These are phyloP conservation scores for Cordia subcordata DNA, from an alignment of 257 asterid genomes.

Conservation along the genomic window DNA sequence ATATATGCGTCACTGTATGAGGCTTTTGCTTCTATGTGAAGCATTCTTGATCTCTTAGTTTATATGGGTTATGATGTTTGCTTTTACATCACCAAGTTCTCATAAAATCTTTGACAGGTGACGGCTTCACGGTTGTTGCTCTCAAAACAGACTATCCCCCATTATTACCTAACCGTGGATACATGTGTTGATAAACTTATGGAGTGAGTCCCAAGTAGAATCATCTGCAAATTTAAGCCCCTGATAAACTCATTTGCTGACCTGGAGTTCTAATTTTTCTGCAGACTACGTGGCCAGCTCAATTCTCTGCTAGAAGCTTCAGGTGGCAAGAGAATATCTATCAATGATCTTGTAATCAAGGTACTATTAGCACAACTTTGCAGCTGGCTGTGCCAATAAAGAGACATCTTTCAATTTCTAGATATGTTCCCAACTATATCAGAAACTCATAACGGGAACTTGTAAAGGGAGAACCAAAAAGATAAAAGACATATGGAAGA, in stretches of 20 bases:
- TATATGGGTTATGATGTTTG: not conserved
- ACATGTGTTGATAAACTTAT: slow-evolving; percentile 93
- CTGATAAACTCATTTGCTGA: slow-evolving; percentile 12
- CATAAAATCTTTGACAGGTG: slow-evolving; percentile 42
- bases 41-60: not conserved
- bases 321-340: slow-evolving; percentile 87
- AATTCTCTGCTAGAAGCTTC: slow-evolving; percentile 90
- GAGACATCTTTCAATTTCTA: not conserved
- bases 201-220: slow-evolving; percentile 58
- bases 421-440: too few species aligned
- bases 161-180: slow-evolving; percentile 91
- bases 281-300: slow-evolving; percentile 76
- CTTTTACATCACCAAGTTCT: slow-evolving; percentile 9
- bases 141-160: slow-evolving; percentile 95
- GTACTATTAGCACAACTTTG: slow-evolving; percentile 31
- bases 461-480: too few species aligned
- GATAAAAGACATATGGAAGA: too few species aligned
- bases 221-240: slow-evolving; percentile 4
- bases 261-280: slow-evolving; percentile 12
- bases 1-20: not conserved
- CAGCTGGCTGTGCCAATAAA: too few species aligned
- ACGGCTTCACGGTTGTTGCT: slow-evolving; percentile 83
- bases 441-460: too few species aligned
- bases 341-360: slow-evolving; percentile 95
- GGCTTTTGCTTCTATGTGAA: not conserved